Evolutionary conservation across 768 basidiomycete genomes (phyloP).

Genomic region (Stropharia rugosoannulata): DNA sequence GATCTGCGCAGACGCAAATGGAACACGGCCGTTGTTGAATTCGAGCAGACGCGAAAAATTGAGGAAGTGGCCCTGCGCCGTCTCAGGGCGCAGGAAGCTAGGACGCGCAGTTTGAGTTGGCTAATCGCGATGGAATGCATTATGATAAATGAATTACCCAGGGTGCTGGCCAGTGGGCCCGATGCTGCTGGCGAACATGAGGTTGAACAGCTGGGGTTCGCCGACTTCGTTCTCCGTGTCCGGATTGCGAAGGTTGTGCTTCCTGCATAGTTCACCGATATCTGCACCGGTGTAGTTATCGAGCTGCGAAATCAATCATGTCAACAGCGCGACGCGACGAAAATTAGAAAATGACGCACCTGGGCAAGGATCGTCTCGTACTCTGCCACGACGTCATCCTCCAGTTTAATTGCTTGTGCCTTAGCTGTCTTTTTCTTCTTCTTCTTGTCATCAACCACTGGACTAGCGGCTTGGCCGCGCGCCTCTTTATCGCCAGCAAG

Average conservation of each 20-base stretch:
- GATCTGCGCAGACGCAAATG: conserved; percentile 97
- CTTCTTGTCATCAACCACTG: conserved; percentile 64
- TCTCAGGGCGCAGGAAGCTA: conserved; percentile 95
- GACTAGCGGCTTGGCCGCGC: conserved; percentile 66
- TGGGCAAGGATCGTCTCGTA: conserved; percentile 88
- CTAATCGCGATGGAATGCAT: neutral
- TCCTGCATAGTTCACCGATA: conserved; percentile 83
- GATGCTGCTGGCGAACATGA: conserved; percentile 98
- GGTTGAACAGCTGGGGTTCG: conserved; percentile 94
- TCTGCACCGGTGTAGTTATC: conserved; percentile 93
- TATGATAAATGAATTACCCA: conserved; percentile 52
- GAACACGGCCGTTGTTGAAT: conserved; percentile 95
- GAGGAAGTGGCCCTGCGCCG: conserved; percentile 97
- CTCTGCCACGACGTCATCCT: conserved; percentile 69
- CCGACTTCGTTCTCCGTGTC: conserved; percentile 91
- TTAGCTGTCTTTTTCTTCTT: conserved; percentile 80
- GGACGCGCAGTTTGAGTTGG: conserved; percentile 3
- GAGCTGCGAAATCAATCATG: conserved; percentile 44
- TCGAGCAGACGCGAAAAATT: conserved; percentile 97
- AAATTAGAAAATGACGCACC: conserved; percentile 45
- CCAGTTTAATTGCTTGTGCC: conserved; percentile 63
- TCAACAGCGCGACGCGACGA: neutral
- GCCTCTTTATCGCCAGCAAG: conserved; percentile 91
- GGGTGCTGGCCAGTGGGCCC: conserved; percentile 97
- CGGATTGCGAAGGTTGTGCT: conserved; percentile 81